Conservation (phyloP, 768 basidiomycete species). For the Leccinum rimulosum region DNA sequence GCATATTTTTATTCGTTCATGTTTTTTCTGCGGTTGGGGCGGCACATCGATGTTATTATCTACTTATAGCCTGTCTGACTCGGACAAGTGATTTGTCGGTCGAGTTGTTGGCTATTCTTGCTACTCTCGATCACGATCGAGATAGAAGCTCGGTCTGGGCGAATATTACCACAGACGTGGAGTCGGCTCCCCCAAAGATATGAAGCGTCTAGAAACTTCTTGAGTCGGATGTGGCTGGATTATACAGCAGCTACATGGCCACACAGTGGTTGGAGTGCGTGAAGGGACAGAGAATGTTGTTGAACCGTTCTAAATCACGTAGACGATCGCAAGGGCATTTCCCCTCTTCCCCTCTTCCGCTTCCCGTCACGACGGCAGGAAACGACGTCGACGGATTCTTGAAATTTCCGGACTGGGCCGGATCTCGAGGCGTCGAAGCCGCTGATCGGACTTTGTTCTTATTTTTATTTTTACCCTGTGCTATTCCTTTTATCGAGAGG, state of each 20-base stretch:
- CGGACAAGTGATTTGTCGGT: not conserved
- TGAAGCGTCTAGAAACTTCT: not conserved
- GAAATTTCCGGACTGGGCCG: conserved; percentile 13
- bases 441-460: conserved; percentile 15
- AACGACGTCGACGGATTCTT: conserved; percentile 13
- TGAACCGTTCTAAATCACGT: not conserved
- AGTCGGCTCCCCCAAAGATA: not conserved
- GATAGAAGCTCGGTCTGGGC: conserved; percentile 8
- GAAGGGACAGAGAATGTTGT: not conserved
- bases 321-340: conserved; percentile 10
- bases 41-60: not conserved
- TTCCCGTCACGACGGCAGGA: not conserved
- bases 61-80: not conserved
- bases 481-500: conserved; percentile 11
- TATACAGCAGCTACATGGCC: not conserved
- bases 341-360: not conserved
- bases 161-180: conserved; percentile 8
- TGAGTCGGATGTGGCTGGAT: not conserved
- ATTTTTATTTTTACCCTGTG: not conserved
- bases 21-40: too few species aligned
- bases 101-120: conserved; percentile 11
- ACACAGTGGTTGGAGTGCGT: not conserved
- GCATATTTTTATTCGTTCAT: not conserved
- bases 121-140: conserved; percentile 19
- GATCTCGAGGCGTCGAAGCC: conserved; percentile 21